Evolutionary conservation across 306 rosid genomes (phyloP).

Genomic region (Parietaria judaica): DNA sequence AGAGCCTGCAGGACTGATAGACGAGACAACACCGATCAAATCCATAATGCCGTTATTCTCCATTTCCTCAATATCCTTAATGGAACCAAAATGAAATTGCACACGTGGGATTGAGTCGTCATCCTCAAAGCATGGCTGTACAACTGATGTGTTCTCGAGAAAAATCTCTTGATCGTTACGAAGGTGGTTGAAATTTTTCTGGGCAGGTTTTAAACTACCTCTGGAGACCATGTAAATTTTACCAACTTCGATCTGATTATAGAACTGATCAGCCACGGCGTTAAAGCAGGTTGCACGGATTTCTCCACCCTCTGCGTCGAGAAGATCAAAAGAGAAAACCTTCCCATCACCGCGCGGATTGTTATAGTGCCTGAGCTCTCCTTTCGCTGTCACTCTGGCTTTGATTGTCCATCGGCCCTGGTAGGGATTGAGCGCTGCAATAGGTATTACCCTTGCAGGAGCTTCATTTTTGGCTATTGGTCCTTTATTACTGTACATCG

Average conservation of each 20-base stretch:
- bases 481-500: constrained; percentile 58
- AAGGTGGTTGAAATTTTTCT: constrained; percentile 62
- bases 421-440: constrained; percentile 70
- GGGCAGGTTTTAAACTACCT: constrained; percentile 68
- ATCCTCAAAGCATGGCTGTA: constrained; percentile 67
- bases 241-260: constrained; percentile 61
- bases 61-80: constrained; percentile 55
- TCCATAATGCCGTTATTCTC: constrained; percentile 55
- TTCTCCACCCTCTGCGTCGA: constrained; percentile 75
- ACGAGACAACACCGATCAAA: constrained; percentile 68
- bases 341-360: constrained; percentile 86
- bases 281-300: constrained; percentile 88
- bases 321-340: constrained; percentile 87
- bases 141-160: constrained; percentile 44
- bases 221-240: constrained; percentile 61
- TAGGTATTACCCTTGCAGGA: constrained; percentile 66
- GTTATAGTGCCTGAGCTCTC: constrained; percentile 55
- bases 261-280: constrained; percentile 70
- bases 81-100: constrained; percentile 52
- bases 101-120: constrained; percentile 60
- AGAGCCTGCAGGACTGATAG: constrained; percentile 54
- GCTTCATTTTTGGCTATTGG: constrained; percentile 68
- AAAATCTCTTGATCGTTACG: constrained; percentile 59
- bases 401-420: constrained; percentile 74
- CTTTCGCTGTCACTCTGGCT: constrained; percentile 84